phyloP scores from a whole-genome alignment of 2,329 filamentous ascomycete genomes.

The Diaporthe caulivora region DNA sequence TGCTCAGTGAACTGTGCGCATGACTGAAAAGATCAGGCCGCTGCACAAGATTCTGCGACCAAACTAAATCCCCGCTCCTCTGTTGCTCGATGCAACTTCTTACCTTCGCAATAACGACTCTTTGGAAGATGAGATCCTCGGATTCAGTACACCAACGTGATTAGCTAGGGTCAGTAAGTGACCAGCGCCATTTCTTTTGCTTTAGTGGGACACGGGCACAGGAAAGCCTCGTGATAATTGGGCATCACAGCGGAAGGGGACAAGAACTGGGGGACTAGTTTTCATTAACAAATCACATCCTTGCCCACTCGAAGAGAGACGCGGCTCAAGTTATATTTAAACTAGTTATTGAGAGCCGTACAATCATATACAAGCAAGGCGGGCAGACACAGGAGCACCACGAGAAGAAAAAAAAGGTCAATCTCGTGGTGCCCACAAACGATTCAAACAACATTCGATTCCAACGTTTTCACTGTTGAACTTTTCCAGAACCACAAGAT shows the following conservation, averaged over 20 bases:
- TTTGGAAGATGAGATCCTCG: not conserved
- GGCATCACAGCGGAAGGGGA: not conserved
- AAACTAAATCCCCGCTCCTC: not conserved
- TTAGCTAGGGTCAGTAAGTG: not conserved
- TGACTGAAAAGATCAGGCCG: constrained; percentile 23
- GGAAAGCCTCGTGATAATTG: not conserved
- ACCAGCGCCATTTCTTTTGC: not conserved
- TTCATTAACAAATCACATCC: not conserved
- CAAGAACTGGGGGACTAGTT: not conserved
- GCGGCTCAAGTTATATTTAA: not conserved
- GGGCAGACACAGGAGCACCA: not conserved
- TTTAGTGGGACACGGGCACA: not conserved
- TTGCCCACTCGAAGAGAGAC: not conserved
- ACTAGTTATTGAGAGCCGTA: not conserved
- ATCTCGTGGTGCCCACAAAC: not conserved
- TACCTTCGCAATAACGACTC: not conserved
- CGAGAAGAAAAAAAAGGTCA: not conserved
- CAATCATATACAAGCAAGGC: not conserved
- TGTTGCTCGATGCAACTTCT: not conserved
- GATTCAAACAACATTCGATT: not conserved
- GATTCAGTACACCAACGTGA: no score
- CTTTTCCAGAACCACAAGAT: not conserved
- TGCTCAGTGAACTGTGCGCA: constrained; percentile 11
- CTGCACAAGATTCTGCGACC: constrained; percentile 15
- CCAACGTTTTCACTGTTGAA: no score